Base-by-base conservation (phyloP, 169 alveolate species). In the Babesia ovis region DNA sequence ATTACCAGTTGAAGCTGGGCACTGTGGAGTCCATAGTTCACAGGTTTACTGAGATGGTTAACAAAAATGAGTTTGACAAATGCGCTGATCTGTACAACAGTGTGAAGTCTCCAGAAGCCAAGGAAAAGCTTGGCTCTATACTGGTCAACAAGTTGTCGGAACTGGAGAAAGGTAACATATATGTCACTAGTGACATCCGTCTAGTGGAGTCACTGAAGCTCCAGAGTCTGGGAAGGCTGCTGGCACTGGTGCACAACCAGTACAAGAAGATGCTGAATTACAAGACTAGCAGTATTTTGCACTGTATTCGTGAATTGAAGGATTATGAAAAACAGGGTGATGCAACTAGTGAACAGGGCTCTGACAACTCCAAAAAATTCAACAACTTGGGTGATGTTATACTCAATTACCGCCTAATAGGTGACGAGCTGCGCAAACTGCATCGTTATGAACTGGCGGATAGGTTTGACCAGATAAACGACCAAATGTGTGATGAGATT, bases 371-470 rank as follows among this genome's bases (percentile, higher is more conserved):
- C 23, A 71, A 71, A 51, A 48, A 55, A 39, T 70, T 80, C 48
- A 80, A 68, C 58, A 70, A 68, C 68, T 62, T 80, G 20, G 83
- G 83, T 6, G 83, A 80, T 39, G 83, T 80, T 35, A 80, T 80
- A 11, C 43, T 68, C 31, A 80, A 68, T 77, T 80, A 80, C 66
- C 35, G 70, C 34, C 39, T 66, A 18, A 71, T 80, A 45, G 70
- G 88, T 42, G 88, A 80, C 31, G 88, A 80, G 58, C 32, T 80
- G 69, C 50, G 88, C 18, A 80, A 80, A 48, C 67, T 80, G 14
- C 88, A 80, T 50, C 76, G 88, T 27, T 70, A 80, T 48, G 88
- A 80, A 22, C 50, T 80, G 31, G 88, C 88, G 12, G 77, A 61
- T 46, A 69, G 58, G 29, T 60, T 80, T 48, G 83, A 80, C 72